Evolutionary conservation across 2,329 filamentous ascomycete species (phyloP), one percentile per base, ranked within the genome.

Genomic region (Cladosporium phlei): DNA sequence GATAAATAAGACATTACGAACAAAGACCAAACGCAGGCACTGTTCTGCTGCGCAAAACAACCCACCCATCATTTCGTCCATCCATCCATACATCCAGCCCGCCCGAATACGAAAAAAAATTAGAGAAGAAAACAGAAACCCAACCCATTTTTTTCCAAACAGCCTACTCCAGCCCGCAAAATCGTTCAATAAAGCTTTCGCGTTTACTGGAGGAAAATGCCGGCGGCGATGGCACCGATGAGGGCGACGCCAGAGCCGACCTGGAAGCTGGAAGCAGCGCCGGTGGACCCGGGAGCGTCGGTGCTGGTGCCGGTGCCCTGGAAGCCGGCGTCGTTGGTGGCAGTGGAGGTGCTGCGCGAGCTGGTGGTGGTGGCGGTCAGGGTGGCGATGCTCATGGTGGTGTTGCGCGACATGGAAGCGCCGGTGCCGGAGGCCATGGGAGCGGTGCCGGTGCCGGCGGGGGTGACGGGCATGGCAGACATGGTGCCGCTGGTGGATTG

Each of bases 191-290:
- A 4, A 21, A 20, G 37, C 7, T 12, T 45, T 21, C 20, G 12
- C 21, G 37, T 22, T 40, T 40, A 47, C 32, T 47, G 45, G 12
- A 47, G 16, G 29, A 40, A 47, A 29, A 64, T 62, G 48, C 71
- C 62, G 25, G 66, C 69, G 46, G 65, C 69, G 16, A 66, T 58
- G 42, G 63, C 67, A 46, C 69, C 62, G 47, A 70, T 56, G 49
- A 71, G 57, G 27, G 67, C 63, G 29, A 71, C 38, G 14, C 65
- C 65, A 59, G 63, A 67, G 44, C 59, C 55, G 37, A 48, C 32
- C 43, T 52, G 35, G 10, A 60, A 54, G 42, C 62, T 56, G 14
- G 58, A 49, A 16, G 58, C 60, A 45, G 47, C 51, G 46, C 49
- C 56, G 7, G 49, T 46, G 28, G 46, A 40, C 21, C 50, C 42